These are phyloP conservation scores for Parachaetomium inaequale DNA, from an alignment of 495 filamentous ascomycete genomes.

Conservation along the genomic window DNA sequence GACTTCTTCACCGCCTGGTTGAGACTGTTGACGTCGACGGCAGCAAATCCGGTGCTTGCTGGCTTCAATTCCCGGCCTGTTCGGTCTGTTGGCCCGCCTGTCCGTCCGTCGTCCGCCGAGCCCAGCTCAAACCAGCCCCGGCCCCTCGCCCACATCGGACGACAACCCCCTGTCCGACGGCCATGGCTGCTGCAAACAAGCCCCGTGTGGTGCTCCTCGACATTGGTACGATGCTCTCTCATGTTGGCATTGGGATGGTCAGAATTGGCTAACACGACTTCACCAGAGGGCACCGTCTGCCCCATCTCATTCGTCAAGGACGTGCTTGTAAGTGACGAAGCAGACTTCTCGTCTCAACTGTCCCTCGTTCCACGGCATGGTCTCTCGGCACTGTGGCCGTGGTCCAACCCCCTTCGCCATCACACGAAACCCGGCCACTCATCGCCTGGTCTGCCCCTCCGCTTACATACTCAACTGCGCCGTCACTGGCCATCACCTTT, in stretches of 20 bases:
- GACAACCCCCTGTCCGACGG: neutral
- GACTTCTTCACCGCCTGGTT: conserved; percentile 30
- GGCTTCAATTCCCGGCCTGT: neutral
- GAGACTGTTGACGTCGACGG: neutral
- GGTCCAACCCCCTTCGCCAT: neutral
- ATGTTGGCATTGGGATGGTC: neutral
- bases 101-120: neutral
- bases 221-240: conserved; percentile 42
- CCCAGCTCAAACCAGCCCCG: neutral
- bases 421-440: conserved; percentile 19
- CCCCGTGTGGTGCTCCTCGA: conserved; percentile 44
- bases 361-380: conserved; percentile 1
- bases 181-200: conserved; percentile 32
- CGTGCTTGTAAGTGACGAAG: conserved; percentile 53
- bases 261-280: conserved; percentile 41
- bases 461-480: neutral
- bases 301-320: conserved; percentile 71
- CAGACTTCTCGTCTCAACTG: conserved; percentile 16
- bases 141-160: neutral
- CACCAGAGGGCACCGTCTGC: conserved; percentile 64
- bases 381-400: conserved; percentile 15
- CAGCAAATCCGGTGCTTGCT: neutral
- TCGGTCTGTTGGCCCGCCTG: conserved; percentile 3
- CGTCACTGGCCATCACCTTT: neutral
- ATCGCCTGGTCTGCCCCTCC: conserved; percentile 16